Conservation (phyloP, 2,329 filamentous ascomycete species). For the Aspergillus quadricinctus region DNA sequence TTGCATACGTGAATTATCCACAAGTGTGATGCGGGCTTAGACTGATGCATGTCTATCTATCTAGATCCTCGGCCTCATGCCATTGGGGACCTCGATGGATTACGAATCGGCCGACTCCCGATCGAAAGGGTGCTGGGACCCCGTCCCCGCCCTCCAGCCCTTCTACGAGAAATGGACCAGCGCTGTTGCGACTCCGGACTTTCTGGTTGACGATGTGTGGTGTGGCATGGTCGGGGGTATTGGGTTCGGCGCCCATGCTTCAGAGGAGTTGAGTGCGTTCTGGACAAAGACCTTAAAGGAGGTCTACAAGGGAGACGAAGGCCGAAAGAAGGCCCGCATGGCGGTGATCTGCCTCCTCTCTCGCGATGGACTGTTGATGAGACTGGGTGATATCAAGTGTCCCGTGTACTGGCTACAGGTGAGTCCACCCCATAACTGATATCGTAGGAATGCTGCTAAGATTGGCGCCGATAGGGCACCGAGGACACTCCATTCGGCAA, state of each 20-base stretch:
- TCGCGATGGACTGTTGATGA: slow-evolving; percentile 44
- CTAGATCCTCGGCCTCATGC: slow-evolving; percentile 49
- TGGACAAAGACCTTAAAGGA: slow-evolving; percentile 44
- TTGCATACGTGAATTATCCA: neutral
- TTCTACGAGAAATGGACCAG: slow-evolving; percentile 41
- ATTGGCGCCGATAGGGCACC: slow-evolving; percentile 5
- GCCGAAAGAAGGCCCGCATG: slow-evolving; percentile 45
- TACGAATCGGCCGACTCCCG: slow-evolving; percentile 44
- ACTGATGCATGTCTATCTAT: neutral
- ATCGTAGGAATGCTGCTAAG: neutral
- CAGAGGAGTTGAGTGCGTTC: slow-evolving; percentile 35
- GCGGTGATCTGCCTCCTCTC: slow-evolving; percentile 48
- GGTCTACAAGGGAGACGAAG: slow-evolving; percentile 49
- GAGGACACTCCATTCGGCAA: slow-evolving; percentile 14
- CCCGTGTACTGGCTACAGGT: slow-evolving; percentile 51
- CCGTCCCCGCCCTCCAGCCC: slow-evolving; percentile 26
- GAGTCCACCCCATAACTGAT: slow-evolving; percentile 11
- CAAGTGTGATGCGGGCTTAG: neutral
- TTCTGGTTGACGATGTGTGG: slow-evolving; percentile 40
- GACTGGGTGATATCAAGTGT: slow-evolving; percentile 46
- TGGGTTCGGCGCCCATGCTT: slow-evolving; percentile 43
- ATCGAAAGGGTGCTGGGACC: slow-evolving; percentile 48
- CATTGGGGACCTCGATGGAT: slow-evolving; percentile 51
- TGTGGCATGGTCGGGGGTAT: slow-evolving; percentile 45
- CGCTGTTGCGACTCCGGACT: slow-evolving; percentile 36